phyloP scores from a whole-genome alignment of 2,329 filamentous ascomycete species.

The Phialophora chinensis region DNA sequence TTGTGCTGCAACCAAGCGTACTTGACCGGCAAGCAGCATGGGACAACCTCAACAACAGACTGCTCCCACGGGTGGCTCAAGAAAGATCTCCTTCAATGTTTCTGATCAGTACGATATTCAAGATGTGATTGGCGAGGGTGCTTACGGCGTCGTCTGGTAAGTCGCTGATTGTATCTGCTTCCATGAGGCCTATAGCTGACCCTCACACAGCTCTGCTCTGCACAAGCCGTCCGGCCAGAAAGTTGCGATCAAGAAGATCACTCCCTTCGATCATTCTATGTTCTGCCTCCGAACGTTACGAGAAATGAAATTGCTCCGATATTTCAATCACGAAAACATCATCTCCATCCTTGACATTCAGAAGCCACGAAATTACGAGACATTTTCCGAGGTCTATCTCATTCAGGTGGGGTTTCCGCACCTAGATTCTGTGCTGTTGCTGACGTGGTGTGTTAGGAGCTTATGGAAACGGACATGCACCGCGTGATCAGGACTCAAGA shows the following conservation, averaged over 20 bases:
- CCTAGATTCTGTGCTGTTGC: slow-evolving; percentile 15
- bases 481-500: slow-evolving; percentile 98
- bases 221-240: slow-evolving; percentile 98
- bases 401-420: slow-evolving; percentile 73
- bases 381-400: slow-evolving; percentile 96
- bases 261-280: slow-evolving; percentile 98
- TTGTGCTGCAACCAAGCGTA: not conserved
- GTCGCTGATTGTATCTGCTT: slow-evolving; percentile 44
- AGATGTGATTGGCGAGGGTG: slow-evolving; percentile 97
- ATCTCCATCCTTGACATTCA: slow-evolving; percentile 99
- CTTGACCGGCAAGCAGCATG: slow-evolving; percentile 42
- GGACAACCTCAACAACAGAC: slow-evolving; percentile 48
- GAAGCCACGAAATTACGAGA: slow-evolving; percentile 94
- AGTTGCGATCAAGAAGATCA: slow-evolving; percentile 99
- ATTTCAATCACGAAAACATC: slow-evolving; percentile 99
- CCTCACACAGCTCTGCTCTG: slow-evolving; percentile 77
- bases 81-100: slow-evolving; percentile 99
- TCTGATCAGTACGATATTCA: slow-evolving; percentile 99
- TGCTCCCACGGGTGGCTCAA: slow-evolving; percentile 65
- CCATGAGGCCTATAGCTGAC: slow-evolving; percentile 21
- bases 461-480: slow-evolving; percentile 99
- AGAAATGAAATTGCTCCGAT: slow-evolving; percentile 98
- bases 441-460: slow-evolving; percentile 66
- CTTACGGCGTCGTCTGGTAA: slow-evolving; percentile 98
- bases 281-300: slow-evolving; percentile 94